phyloP scores from a whole-genome alignment of 768 basidiomycete species.

The Lentinula aciculospora region DNA sequence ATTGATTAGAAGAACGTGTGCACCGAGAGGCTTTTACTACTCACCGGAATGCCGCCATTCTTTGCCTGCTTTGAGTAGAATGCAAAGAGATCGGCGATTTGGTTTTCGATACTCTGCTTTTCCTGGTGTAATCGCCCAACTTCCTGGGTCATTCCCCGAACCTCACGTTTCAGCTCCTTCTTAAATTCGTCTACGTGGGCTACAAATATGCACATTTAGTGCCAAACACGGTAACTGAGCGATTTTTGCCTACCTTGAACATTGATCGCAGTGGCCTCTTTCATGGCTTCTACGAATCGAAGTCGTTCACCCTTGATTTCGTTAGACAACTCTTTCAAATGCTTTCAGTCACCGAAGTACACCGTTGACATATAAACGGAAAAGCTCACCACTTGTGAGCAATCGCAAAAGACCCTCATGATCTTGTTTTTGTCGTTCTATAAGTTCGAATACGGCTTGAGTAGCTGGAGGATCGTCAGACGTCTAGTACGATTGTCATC shows the following conservation, averaged over 20 bases:
- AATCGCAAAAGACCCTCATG: constrained; percentile 66
- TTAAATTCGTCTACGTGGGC: constrained; percentile 89
- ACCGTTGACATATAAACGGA: not conserved
- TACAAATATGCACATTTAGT: constrained; percentile 21
- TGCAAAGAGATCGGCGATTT: constrained; percentile 68
- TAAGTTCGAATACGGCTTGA: constrained; percentile 51
- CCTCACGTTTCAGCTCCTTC: constrained; percentile 70
- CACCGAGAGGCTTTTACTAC: not conserved
- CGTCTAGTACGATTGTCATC: constrained; percentile 10
- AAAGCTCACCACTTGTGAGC: constrained; percentile 53
- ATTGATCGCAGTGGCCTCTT: constrained; percentile 85
- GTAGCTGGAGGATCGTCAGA: constrained; percentile 31
- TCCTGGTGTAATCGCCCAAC: constrained; percentile 63
- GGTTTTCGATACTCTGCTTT: constrained; percentile 58
- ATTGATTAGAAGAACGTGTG: not conserved
- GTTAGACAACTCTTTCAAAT: constrained; percentile 51
- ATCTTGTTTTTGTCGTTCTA: constrained; percentile 66
- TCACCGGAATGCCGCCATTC: constrained; percentile 20
- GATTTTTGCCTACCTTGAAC: constrained; percentile 52
- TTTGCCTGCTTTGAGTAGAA: constrained; percentile 64
- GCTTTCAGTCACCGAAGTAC: not conserved
- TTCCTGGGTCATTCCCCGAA: constrained; percentile 68
- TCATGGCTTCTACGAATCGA: constrained; percentile 92
- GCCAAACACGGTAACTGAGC: not conserved
- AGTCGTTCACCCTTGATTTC: constrained; percentile 85